These are phyloP conservation scores for Candida manassasensis DNA, from an alignment of 805 yeast species.

Conservation along the genomic window DNA sequence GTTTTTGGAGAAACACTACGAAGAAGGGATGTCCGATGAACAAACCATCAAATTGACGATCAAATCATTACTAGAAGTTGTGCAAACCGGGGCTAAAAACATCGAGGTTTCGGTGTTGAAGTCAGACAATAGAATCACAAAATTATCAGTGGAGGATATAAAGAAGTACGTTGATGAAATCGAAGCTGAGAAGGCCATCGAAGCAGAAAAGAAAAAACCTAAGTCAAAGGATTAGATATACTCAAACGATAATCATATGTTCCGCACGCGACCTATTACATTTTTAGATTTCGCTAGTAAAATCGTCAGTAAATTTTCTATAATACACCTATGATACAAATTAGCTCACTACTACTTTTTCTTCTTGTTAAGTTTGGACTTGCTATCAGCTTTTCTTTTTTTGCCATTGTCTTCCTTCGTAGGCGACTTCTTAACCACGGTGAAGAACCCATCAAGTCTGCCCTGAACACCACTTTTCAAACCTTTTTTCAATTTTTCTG, in stretches of 20 bases:
- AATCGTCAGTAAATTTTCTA: too few relatives aligned
- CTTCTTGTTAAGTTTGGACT: constrained; percentile 23
- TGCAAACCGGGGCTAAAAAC: constrained; percentile 95
- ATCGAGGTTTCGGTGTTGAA: constrained; percentile 87
- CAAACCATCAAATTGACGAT: constrained; percentile 78
- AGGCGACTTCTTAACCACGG: constrained; percentile 52
- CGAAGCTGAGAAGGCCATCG: constrained; percentile 83
- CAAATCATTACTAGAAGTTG: constrained; percentile 87
- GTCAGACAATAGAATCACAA: constrained; percentile 57
- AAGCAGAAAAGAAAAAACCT: constrained; percentile 67
- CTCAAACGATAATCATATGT: neutral
- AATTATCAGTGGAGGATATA: constrained; percentile 65
- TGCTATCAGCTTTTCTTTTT: constrained; percentile 29
- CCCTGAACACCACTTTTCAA: constrained; percentile 85
- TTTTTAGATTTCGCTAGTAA: too few relatives aligned
- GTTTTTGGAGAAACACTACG: constrained; percentile 84
- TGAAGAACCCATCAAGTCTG: constrained; percentile 87
- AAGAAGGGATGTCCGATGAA: constrained; percentile 56
- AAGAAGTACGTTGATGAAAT: constrained; percentile 72
- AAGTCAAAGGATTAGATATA: constrained; percentile 17
- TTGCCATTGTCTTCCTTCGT: constrained; percentile 31
- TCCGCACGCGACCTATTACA: too few relatives aligned
- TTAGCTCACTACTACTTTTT: constrained; percentile 12
- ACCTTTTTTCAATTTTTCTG: constrained; percentile 78
- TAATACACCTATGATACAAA: neutral